A percentile compares a stretch with the other conserved stretches of the same genome.
These are phyloP conservation scores for Macrolepiota albuminosa DNA, from an alignment of 768 basidiomycete genomes.

Conservation along the genomic window DNA sequence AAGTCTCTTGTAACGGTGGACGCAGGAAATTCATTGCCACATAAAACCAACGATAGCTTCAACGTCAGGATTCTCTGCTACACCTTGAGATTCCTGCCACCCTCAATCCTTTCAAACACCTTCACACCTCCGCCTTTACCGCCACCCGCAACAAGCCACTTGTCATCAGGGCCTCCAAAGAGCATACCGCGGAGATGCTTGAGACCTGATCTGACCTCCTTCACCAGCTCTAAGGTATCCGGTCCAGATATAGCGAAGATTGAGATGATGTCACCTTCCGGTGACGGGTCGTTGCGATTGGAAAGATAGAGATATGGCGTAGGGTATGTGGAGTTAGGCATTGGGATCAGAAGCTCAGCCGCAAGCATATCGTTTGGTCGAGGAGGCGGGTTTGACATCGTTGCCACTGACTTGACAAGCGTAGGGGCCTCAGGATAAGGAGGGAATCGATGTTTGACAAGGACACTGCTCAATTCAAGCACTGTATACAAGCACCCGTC, in stretches of 20 bases:
- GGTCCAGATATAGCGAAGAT: conserved; percentile 54
- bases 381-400: conserved; percentile 42
- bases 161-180: conserved; percentile 58
- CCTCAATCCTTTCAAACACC: conserved; percentile 61
- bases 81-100: conserved; percentile 47
- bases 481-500: conserved; percentile 63
- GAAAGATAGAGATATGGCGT: conserved; percentile 64
- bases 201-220: conserved; percentile 65
- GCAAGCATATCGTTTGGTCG: conserved; percentile 51
- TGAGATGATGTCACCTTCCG: conserved; percentile 68
- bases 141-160: conserved; percentile 64
- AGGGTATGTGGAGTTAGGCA: conserved; percentile 46
- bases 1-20: background rate
- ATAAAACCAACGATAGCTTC: conserved; percentile 53
- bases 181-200: conserved; percentile 66
- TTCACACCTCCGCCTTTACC: conserved; percentile 61
- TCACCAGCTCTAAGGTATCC: conserved; percentile 43
- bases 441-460: conserved; percentile 53
- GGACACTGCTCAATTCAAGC: conserved; percentile 57
- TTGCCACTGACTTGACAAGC: conserved; percentile 40
- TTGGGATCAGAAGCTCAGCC: conserved; percentile 64
- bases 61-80: conserved; percentile 42
- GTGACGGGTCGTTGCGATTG: conserved; percentile 69
- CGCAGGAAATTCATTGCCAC: conserved; percentile 29
- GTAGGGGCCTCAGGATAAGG: conserved; percentile 35